Percentiles rank a stretch among this genome's conserved stretches.
These are phyloP conservation scores for Linanthus parryae DNA, from an alignment of 148 eudicot species.

Conservation along the genomic window DNA sequence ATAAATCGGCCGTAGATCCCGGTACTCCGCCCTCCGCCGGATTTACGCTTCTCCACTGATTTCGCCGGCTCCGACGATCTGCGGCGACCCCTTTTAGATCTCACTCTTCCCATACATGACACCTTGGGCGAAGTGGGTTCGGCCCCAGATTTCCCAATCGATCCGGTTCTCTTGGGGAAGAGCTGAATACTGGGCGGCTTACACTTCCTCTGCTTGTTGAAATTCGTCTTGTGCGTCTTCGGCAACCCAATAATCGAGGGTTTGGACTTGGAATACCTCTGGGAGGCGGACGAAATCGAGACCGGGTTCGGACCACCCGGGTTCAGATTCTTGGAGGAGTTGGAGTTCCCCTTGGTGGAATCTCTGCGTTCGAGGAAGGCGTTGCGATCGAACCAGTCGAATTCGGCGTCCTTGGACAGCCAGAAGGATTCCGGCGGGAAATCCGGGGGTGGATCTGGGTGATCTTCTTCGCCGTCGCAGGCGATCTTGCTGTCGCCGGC, in stretches of 20 bases:
- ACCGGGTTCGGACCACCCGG: constrained; percentile 20
- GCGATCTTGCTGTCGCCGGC: constrained; percentile 48
- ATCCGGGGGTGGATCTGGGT: constrained; percentile 18
- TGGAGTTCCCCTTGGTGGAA: constrained; percentile 45
- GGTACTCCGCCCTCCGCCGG: constrained; percentile 10
- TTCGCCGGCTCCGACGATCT: constrained; percentile 16
- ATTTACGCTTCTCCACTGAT: neutral
- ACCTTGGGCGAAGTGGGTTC: constrained; percentile 92
- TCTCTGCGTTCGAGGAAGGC: constrained; percentile 69
- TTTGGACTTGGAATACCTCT: constrained; percentile 45
- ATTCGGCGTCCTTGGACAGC: constrained; percentile 72
- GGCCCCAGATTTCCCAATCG: constrained; percentile 25
- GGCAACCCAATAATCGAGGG: constrained; percentile 62
- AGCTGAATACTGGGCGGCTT: constrained; percentile 29
- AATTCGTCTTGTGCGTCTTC: constrained; percentile 51
- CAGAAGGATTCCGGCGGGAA: constrained; percentile 84
- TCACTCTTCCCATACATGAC: constrained; percentile 80
- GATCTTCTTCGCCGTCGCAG: constrained; percentile 30
- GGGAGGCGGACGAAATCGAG: too few relatives aligned
- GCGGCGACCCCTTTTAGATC: constrained; percentile 51
- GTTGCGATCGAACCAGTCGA: constrained; percentile 80
- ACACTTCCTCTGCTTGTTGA: constrained; percentile 34
- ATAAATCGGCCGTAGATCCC: constrained; percentile 38
- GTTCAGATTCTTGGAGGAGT: constrained; percentile 18
- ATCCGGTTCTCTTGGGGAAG: constrained; percentile 57